Percentiles rank a stretch among this genome's conserved stretches.
Conservation (phyloP, 257 asterid genomes). For the Primulina tabacum region DNA sequence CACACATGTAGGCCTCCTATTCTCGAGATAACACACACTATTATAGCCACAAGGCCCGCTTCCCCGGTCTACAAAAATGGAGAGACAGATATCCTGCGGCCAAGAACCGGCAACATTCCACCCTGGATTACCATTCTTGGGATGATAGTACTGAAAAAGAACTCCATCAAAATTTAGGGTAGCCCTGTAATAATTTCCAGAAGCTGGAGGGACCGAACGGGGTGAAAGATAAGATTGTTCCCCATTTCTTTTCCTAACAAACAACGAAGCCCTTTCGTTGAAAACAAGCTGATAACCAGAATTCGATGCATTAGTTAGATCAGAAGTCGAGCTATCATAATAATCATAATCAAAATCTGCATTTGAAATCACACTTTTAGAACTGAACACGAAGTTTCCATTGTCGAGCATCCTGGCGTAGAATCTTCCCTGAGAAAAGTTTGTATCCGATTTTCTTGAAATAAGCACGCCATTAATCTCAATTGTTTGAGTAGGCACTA, state of each 20-base stretch:
- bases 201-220: slow-evolving; percentile 14
- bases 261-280: slow-evolving; percentile 28
- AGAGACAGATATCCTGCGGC: slow-evolving; percentile 36
- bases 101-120: slow-evolving; percentile 32
- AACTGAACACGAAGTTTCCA: slow-evolving; percentile 42
- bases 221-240: background rate
- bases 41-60: slow-evolving; percentile 72
- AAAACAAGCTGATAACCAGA: slow-evolving; percentile 40
- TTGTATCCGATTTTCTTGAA: slow-evolving; percentile 25
- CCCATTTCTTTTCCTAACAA: slow-evolving; percentile 30
- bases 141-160: slow-evolving; percentile 40
- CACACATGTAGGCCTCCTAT: slow-evolving; percentile 38
- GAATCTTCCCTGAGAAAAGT: slow-evolving; percentile 49
- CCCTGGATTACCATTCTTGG: slow-evolving; percentile 23
- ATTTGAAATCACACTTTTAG: slow-evolving; percentile 30
- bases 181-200: slow-evolving; percentile 39
- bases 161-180: slow-evolving; percentile 51
- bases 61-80: slow-evolving; percentile 18
- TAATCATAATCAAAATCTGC: slow-evolving; percentile 31
- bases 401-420: slow-evolving; percentile 26
- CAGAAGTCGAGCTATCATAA: slow-evolving; percentile 32
- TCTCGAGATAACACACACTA: slow-evolving; percentile 35
- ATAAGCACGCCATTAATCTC: slow-evolving; percentile 23
- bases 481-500: slow-evolving; percentile 34
- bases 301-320: slow-evolving; percentile 19